Evolutionary conservation across 2,329 filamentous ascomycete species (phyloP).

Genomic region (Teratosphaeria pseudoeucalypti): DNA sequence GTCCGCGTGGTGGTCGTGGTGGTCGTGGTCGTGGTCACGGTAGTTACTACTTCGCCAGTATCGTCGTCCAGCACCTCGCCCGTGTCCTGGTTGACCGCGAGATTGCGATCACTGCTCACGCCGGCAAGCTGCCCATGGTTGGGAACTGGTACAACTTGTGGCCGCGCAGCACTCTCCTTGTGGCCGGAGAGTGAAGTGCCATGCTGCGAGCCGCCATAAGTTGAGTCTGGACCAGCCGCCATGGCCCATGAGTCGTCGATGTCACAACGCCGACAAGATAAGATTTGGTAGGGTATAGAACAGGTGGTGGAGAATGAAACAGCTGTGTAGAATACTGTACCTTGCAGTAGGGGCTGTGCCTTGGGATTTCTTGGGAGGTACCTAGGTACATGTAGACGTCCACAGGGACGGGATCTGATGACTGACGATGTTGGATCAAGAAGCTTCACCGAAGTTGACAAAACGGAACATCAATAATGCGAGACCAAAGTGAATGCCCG

Average conservation of each 20-base stretch:
- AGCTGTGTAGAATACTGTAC: neutral
- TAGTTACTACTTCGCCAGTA: conserved; percentile 21
- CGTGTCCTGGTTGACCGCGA: conserved; percentile 18
- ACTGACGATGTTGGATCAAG: neutral
- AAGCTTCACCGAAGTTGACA: neutral
- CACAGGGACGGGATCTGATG: neutral
- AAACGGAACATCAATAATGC: neutral
- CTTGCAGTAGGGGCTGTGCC: neutral
- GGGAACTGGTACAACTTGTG: neutral
- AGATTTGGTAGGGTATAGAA: neutral
- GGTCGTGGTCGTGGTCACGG: conserved; percentile 23
- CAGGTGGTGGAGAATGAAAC: neutral
- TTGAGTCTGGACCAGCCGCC: neutral
- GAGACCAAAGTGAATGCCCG: neutral
- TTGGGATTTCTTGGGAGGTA: neutral
- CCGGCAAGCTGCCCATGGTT: conserved; percentile 20
- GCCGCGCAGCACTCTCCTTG: neutral
- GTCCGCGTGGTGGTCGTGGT: conserved; percentile 18
- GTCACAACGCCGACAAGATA: neutral
- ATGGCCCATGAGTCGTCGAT: neutral
- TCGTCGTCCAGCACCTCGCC: conserved; percentile 22
- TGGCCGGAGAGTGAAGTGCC: neutral
- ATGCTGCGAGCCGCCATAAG: neutral
- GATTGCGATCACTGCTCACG: conserved; percentile 15
- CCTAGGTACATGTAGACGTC: too few relatives aligned